phyloP scores from a whole-genome alignment of 2,329 filamentous ascomycete species.

The Aspergillus sp. region DNA sequence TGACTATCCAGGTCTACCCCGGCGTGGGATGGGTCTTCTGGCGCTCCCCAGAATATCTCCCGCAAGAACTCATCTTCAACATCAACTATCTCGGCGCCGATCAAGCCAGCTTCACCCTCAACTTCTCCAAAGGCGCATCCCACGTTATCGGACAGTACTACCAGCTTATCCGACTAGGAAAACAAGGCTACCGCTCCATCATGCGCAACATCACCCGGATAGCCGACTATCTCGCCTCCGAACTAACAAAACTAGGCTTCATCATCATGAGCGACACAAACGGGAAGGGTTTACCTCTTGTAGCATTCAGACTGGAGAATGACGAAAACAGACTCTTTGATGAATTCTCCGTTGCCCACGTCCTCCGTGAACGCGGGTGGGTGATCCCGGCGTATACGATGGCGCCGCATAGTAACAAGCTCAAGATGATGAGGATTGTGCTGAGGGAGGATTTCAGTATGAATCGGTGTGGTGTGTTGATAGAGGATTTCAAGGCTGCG shows the following conservation, averaged over 20 bases:
- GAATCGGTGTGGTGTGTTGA: constrained; percentile 70
- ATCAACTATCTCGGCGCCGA: constrained; percentile 68
- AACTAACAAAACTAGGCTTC: constrained; percentile 71
- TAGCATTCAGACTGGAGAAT: constrained; percentile 73
- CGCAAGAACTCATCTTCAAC: constrained; percentile 65
- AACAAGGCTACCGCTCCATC: constrained; percentile 57
- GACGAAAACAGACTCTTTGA: constrained; percentile 56
- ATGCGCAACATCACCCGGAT: constrained; percentile 78
- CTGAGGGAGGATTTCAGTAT: constrained; percentile 86
- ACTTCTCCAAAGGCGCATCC: constrained; percentile 66
- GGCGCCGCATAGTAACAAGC: constrained; percentile 74
- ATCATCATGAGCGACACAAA: constrained; percentile 76
- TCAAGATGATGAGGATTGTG: constrained; percentile 89
- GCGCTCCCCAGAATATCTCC: constrained; percentile 61
- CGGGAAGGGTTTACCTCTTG: constrained; percentile 76
- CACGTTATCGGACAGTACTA: constrained; percentile 70
- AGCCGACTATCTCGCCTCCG: constrained; percentile 73
- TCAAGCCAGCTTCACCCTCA: constrained; percentile 65
- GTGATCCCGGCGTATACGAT: constrained; percentile 94
- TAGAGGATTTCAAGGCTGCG: constrained; percentile 72
- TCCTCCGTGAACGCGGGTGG: constrained; percentile 80
- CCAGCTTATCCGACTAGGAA: constrained; percentile 67
- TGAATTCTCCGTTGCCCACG: constrained; percentile 74
- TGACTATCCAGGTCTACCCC: constrained; percentile 46
- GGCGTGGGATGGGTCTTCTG: constrained; percentile 69